Evolutionary conservation across 2,329 filamentous ascomycete species (phyloP).

Genomic region (Cytospora schulzeri): DNA sequence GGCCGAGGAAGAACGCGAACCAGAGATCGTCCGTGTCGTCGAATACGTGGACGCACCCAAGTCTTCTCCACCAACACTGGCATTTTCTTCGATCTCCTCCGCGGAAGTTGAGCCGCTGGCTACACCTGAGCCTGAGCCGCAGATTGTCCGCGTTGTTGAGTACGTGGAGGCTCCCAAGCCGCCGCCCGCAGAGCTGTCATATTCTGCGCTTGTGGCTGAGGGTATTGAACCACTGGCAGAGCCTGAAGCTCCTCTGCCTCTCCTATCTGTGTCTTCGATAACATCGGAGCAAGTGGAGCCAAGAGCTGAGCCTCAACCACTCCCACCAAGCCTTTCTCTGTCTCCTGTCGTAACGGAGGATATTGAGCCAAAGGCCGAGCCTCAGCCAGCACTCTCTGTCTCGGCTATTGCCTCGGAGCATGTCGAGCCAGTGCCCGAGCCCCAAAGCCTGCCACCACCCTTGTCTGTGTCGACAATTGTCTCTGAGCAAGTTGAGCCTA

Average conservation of each 20-base stretch:
- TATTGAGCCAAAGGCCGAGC: slow-evolving; percentile 34
- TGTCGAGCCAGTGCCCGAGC: slow-evolving; percentile 36
- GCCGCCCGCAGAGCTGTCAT: slow-evolving; percentile 33
- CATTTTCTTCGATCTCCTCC: slow-evolving; percentile 29
- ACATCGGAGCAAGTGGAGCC: slow-evolving; percentile 33
- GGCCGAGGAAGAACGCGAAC: slow-evolving; percentile 27
- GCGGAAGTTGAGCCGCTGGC: slow-evolving; percentile 32
- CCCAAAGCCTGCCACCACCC: slow-evolving; percentile 29
- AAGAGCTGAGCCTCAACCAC: slow-evolving; percentile 25
- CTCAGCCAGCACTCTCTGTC: slow-evolving; percentile 36
- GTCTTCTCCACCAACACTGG: slow-evolving; percentile 31
- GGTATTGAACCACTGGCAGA: slow-evolving; percentile 41
- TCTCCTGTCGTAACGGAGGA: slow-evolving; percentile 30
- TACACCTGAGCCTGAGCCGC: slow-evolving; percentile 30
- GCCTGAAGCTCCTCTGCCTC: slow-evolving; percentile 31
- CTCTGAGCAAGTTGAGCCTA: slow-evolving; percentile 39
- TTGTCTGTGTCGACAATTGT: slow-evolving; percentile 39
- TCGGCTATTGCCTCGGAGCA: slow-evolving; percentile 37
- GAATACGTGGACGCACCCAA: slow-evolving; percentile 27
- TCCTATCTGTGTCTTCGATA: slow-evolving; percentile 29
- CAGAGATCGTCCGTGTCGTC: slow-evolving; percentile 21
- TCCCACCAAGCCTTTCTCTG: slow-evolving; percentile 26
- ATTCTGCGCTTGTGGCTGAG: slow-evolving; percentile 38
- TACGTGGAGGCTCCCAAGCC: slow-evolving; percentile 27
- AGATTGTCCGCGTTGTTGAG: slow-evolving; percentile 27